These are phyloP conservation scores for Picocystis sp. DNA, from an alignment of 163 green algal species.

Conservation along the genomic window DNA sequence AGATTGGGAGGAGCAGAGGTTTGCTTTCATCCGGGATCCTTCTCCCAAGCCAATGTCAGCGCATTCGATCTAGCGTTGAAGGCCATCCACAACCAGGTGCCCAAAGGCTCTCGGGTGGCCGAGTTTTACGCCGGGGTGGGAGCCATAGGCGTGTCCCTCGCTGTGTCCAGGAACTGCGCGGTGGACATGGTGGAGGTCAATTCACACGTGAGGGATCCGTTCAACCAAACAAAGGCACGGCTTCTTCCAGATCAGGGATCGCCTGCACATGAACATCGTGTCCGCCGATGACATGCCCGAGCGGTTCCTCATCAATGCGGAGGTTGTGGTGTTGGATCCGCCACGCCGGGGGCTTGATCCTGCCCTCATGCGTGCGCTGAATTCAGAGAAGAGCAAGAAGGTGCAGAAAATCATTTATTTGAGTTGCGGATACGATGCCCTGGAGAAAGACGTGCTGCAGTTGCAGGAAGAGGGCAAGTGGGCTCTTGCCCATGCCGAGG, in stretches of 20 bases:
- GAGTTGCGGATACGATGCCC: slow-evolving; percentile 35
- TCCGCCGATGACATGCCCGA: slow-evolving; percentile 12
- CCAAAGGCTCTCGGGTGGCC: slow-evolving; percentile 16
- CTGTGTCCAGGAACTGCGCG: slow-evolving; percentile 14
- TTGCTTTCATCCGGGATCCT: slow-evolving; percentile 36
- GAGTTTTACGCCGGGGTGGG: slow-evolving; percentile 60
- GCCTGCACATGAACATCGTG: slow-evolving; percentile 16
- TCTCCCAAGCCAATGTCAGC: slow-evolving; percentile 44
- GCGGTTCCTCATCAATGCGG: slow-evolving; percentile 22
- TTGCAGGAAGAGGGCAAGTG: slow-evolving; percentile 30
- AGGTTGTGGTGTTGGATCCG: slow-evolving; percentile 47
- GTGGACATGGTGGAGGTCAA: slow-evolving; percentile 46
- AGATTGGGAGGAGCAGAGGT: slow-evolving; percentile 34
- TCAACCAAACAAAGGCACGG: slow-evolving; percentile 17
- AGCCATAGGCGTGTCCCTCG: slow-evolving; percentile 40
- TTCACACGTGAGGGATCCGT: slow-evolving; percentile 18
- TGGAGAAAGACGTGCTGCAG: slow-evolving; percentile 28
- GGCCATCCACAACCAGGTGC: slow-evolving; percentile 26
- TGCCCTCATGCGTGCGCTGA: slow-evolving; percentile 29
- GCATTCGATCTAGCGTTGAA: slow-evolving; percentile 39
- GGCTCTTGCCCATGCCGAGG: slow-evolving; percentile 21
- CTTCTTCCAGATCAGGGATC: slow-evolving; percentile 7
- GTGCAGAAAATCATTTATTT: slow-evolving; percentile 35
- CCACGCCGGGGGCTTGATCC: slow-evolving; percentile 49
- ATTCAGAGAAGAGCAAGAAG: neutral